Evolutionary conservation across 768 basidiomycete genomes (phyloP).

Genomic region (Leccinum rimulosum): DNA sequence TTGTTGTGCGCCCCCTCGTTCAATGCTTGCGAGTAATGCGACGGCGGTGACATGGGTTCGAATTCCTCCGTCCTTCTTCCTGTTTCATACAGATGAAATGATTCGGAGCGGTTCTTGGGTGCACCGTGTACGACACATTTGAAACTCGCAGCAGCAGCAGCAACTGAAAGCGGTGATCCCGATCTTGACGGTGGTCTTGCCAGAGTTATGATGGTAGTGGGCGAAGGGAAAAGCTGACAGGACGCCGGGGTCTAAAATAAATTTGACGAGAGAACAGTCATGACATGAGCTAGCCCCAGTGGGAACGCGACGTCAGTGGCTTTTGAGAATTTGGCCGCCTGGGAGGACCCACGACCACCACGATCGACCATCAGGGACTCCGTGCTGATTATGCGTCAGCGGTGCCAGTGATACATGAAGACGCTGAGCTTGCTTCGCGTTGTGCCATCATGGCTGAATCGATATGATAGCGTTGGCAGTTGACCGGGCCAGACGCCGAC

Average conservation of each 20-base stretch:
- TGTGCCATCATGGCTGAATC: background rate
- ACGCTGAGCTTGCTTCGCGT: conserved; percentile 2
- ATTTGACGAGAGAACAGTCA: background rate
- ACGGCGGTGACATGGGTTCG: conserved; percentile 10
- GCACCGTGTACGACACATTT: conserved; percentile 1
- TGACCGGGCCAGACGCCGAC: background rate
- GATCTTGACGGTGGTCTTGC: conserved; percentile 3
- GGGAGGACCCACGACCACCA: conserved; percentile 11
- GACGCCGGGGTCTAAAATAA: conserved; percentile 1
- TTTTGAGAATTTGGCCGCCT: conserved; percentile 10
- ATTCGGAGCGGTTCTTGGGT: conserved; percentile 1
- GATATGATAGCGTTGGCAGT: conserved; percentile 15
- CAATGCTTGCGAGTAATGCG: conserved; percentile 4
- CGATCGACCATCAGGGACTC: conserved; percentile 10
- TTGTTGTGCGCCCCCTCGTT: conserved; percentile 6
- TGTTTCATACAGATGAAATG: conserved; percentile 27
- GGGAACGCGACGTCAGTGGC: conserved; percentile 1
- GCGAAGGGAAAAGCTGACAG: background rate
- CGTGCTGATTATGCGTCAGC: conserved; percentile 5
- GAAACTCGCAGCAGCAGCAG: conserved; percentile 8
- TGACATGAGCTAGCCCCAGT: background rate
- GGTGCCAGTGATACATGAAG: background rate
- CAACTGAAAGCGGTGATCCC: background rate
- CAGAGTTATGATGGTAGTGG: background rate
- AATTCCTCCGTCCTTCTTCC: conserved; percentile 13